Base-by-base conservation (phyloP, 129 eudicot genomes). In the Silybum marianum region DNA sequence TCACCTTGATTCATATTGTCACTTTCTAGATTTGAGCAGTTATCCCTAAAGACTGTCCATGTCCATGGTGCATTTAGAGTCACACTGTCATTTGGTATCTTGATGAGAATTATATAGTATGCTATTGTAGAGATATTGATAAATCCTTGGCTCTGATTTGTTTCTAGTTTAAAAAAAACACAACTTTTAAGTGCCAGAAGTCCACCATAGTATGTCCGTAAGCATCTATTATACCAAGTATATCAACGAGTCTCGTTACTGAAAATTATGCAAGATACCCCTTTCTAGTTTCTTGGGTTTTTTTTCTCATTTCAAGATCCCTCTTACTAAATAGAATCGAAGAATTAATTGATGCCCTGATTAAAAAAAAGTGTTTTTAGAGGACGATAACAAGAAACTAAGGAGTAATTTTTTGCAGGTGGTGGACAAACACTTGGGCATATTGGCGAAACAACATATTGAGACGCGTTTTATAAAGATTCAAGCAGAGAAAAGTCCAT, bases 401-500 rank as follows among this genome's bases (percentile, higher is more conserved):
- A 51, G 63, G 63, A 34, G 0, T 34, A 73, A 69, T 8, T 65
- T 40, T 16, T 78, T 91, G 90, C 97, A 95, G 99, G 98, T 95
- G 16, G 86, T 95, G 93, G 98, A 95, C 88, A 95, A 92, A 82
- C 98, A 95, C 86, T 65, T 95, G 87, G 72, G 82, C 73, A 89
- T 92, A 81, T 73, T 95, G 86, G 99, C 99, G 4, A 92, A 92
- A 83, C 97, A 92, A 87, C 99, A 95, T 74, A 85, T 95, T 1
- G 99, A 95, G 88, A 95, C 99, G 1, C 97, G 97, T 32, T 95
- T 92, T 83, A 84, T 95, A 79, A 95, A 92, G 88, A 87, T 95
- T 36, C 89, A 95, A 67, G 99, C 99, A 8, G 99, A 95, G 87
- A 95, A 95, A 91, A 92, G 97, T 32, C 99, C 91, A 19, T 95